Evolutionary conservation across 805 yeast genomes (phyloP), one percentile per base, ranked within the genome.

Genomic region (Jamesozyma spencerorum): DNA sequence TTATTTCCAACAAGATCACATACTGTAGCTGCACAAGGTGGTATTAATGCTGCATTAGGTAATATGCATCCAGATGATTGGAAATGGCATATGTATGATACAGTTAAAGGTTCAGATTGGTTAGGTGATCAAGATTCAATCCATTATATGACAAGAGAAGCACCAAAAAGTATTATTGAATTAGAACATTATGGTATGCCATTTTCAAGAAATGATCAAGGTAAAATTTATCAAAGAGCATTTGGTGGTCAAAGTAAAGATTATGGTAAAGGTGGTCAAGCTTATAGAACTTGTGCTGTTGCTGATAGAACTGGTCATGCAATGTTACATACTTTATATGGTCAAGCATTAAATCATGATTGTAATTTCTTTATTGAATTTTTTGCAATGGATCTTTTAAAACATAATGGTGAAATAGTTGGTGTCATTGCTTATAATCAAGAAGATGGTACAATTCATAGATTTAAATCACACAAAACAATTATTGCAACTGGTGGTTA

Each of bases 71-170:
- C 77, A 53, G 98, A 90, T 66, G 88, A 88, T 71, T 90, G 98
- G 98, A 94, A 85, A 67, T 92, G 97, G 97, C 98, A 90, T 68
- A 88, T 90, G 97, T 90, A 92, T 69, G 98, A 90, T 63, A 90
- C 98, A 56, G 97, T 90, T 55, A 90, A 90, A 71, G 98, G 98
- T 49, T 87, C 97, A 8, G 98, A 90, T 70, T 90, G 98, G 98
- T 78, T 90, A 48, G 98, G 98, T 60, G 98, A 90, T 69, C 98
- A 90, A 71, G 98, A 90, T 62, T 96, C 97, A 41, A 90, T 92
- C 62, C 97, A 90, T 70, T 90, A 90, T 71, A 90, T 90, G 98
- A 90, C 98, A 43, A 80, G 87, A 64, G 97, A 90, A 70, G 98
- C 98, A 20, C 96, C 97, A 33, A 77, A 79, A 53, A 83, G 97